phyloP scores from a whole-genome alignment of 2,329 filamentous ascomycete genomes.

The Chrysosporium keratinophilum region DNA sequence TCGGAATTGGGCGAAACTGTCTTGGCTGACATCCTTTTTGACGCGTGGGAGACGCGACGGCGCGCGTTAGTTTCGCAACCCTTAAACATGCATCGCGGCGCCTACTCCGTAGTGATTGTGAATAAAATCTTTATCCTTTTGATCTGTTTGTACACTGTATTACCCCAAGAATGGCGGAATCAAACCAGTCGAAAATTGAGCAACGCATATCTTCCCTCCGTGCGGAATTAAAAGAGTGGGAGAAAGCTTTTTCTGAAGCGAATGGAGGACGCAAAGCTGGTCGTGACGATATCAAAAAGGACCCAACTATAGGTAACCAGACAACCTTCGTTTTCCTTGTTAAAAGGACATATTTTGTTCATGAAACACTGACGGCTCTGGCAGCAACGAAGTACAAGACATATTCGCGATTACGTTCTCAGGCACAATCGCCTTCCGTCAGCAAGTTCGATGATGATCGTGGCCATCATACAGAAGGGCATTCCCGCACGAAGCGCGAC shows the following conservation, averaged over 20 bases:
- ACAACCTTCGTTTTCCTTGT: background rate
- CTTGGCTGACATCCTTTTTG: background rate
- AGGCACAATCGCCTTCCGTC: background rate
- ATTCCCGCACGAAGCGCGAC: constrained; percentile 19
- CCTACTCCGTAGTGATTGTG: too few relatives aligned
- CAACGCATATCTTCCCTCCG: constrained; percentile 25
- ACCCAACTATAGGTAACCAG: constrained; percentile 34
- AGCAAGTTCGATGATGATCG: constrained; percentile 20
- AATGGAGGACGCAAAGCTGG: constrained; percentile 38
- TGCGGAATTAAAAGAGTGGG: constrained; percentile 39
- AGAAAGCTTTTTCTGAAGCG: constrained; percentile 35
- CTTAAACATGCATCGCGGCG: too few relatives aligned
- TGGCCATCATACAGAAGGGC: constrained; percentile 20
- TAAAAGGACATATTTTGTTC: background rate
- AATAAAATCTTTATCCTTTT: background rate
- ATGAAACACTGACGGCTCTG: background rate
- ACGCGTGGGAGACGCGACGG: background rate
- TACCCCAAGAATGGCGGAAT: background rate
- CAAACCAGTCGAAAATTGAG: background rate
- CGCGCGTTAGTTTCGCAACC: background rate
- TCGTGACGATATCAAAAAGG: constrained; percentile 40
- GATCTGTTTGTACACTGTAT: background rate
- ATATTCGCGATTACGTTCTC: constrained; percentile 35
- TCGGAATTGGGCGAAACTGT: too few relatives aligned
- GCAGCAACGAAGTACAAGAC: constrained; percentile 41